Evolutionary conservation across 2,329 filamentous ascomycete species (phyloP).

Genomic region (Stagonosporopsis vannaccii): DNA sequence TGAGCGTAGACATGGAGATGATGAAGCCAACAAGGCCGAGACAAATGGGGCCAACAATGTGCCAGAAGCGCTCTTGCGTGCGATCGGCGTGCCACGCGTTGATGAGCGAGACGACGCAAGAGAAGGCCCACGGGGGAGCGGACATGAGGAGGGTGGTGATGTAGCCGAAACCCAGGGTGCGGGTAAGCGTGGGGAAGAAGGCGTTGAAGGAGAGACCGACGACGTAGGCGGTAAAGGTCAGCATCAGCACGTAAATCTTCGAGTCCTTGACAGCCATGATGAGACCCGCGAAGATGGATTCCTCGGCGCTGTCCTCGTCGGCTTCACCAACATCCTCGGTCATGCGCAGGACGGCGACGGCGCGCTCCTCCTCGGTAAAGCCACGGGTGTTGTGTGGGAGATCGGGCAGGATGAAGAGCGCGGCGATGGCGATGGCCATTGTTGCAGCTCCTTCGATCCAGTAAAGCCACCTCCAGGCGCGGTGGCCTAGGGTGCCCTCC

Average conservation of each 20-base stretch:
- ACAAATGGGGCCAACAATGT: conserved; percentile 57
- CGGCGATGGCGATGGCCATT: conserved; percentile 43
- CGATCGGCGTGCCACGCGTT: conserved; percentile 62
- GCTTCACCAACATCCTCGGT: conserved; percentile 61
- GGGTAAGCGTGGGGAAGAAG: conserved; percentile 46
- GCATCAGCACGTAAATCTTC: conserved; percentile 71
- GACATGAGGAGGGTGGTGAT: conserved; percentile 49
- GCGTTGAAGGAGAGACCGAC: conserved; percentile 56
- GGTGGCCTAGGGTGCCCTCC: conserved; percentile 44
- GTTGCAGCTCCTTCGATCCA: conserved; percentile 51
- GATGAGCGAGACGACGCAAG: conserved; percentile 56
- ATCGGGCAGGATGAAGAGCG: conserved; percentile 44
- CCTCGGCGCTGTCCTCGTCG: conserved; percentile 50
- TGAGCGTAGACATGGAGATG: conserved; percentile 42
- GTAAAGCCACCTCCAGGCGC: conserved; percentile 52
- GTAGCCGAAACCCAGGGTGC: conserved; percentile 49
- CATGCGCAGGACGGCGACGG: conserved; percentile 48
- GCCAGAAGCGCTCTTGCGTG: conserved; percentile 60
- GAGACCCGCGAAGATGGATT: conserved; percentile 62
- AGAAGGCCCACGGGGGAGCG: conserved; percentile 59
- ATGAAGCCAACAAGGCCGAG: conserved; percentile 55
- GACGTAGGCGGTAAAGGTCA: conserved; percentile 68
- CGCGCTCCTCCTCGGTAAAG: conserved; percentile 57
- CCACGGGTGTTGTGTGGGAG: conserved; percentile 53
- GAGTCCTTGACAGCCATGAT: conserved; percentile 66